A percentile compares a stretch with the other conserved stretches of the same genome.
Conservation (phyloP, 805 yeast species). For the Komagataella kurtzmanii region DNA sequence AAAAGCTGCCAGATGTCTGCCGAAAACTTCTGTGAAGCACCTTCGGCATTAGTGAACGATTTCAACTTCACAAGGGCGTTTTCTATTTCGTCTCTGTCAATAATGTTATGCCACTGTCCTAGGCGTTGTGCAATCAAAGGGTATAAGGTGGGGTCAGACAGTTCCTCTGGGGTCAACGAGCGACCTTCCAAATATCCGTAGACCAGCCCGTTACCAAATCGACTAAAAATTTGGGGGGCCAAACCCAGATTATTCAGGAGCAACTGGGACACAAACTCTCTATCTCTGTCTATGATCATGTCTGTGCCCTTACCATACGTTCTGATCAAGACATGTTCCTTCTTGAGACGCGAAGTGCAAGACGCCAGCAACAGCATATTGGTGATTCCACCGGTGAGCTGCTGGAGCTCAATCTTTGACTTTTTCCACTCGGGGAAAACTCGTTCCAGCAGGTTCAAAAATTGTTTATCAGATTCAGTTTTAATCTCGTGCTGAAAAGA, state of each 20-base stretch:
- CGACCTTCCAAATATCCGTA: conserved; percentile 60
- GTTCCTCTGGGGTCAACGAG: conserved; percentile 41
- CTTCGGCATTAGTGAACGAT: conserved; percentile 8
- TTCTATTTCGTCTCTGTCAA: conserved; percentile 32
- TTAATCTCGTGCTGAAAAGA: neutral
- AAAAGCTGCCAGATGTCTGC: conserved; percentile 47
- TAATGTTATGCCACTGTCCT: conserved; percentile 55
- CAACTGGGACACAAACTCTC: conserved; percentile 62
- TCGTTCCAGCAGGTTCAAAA: neutral
- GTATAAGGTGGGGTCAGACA: conserved; percentile 31
- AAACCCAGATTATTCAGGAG: conserved; percentile 42
- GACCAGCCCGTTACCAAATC: conserved; percentile 60
- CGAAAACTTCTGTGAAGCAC: conserved; percentile 15
- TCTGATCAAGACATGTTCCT: conserved; percentile 40
- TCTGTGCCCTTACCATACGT: conserved; percentile 68
- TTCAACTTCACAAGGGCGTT: conserved; percentile 28
- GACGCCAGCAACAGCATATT: conserved; percentile 31
- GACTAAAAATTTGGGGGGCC: conserved; percentile 57
- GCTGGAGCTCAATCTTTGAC: conserved; percentile 21
- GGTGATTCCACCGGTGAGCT: conserved; percentile 51
- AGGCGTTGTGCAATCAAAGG: conserved; percentile 50
- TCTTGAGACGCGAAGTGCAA: conserved; percentile 21
- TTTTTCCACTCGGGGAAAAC: conserved; percentile 27
- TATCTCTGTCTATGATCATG: conserved; percentile 56
- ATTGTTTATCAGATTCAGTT: neutral